These are phyloP conservation scores for Phytophthora idaei DNA, from an alignment of 352 stramenopile genomes.

Conservation along the genomic window DNA sequence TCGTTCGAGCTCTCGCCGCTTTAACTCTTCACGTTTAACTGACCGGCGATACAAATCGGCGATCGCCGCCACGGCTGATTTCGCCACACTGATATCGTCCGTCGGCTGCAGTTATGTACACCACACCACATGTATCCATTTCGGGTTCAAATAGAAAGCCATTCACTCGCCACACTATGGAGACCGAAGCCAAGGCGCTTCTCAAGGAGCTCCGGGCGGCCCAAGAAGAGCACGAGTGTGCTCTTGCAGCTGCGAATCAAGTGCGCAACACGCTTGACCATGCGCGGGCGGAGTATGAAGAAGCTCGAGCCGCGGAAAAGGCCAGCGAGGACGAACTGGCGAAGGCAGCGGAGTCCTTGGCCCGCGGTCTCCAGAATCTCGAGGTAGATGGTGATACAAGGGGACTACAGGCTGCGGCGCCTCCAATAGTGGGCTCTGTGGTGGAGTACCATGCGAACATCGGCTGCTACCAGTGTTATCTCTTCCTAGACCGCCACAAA, in stretches of 20 bases:
- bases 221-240: constrained; percentile 47
- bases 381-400: constrained; percentile 8
- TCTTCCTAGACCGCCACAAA: constrained; percentile 36
- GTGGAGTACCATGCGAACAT: constrained; percentile 87
- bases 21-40: no score
- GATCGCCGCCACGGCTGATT: no score
- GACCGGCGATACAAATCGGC: no score
- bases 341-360: constrained; percentile 32
- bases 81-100: no score
- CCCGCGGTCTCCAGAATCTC: constrained; percentile 28
- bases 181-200: constrained; percentile 22
- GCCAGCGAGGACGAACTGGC: constrained; percentile 42
- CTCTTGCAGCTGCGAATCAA: constrained; percentile 33
- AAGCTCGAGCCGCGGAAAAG: constrained; percentile 31
- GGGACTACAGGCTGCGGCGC: constrained; percentile 5
- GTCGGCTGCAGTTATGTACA: neutral
- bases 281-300: constrained; percentile 36
- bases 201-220: constrained; percentile 45
- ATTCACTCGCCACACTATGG: constrained; percentile 11
- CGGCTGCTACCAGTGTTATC: constrained; percentile 80
- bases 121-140: constrained; percentile 14
- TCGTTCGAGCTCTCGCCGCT: neutral
- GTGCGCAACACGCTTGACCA: constrained; percentile 25
- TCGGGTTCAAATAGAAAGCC: neutral
- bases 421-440: constrained; percentile 39